Percentiles rank a stretch among this genome's conserved stretches.
Evolutionary conservation across 129 eudicot genomes (phyloP).

Genomic region (Arctium lappa): DNA sequence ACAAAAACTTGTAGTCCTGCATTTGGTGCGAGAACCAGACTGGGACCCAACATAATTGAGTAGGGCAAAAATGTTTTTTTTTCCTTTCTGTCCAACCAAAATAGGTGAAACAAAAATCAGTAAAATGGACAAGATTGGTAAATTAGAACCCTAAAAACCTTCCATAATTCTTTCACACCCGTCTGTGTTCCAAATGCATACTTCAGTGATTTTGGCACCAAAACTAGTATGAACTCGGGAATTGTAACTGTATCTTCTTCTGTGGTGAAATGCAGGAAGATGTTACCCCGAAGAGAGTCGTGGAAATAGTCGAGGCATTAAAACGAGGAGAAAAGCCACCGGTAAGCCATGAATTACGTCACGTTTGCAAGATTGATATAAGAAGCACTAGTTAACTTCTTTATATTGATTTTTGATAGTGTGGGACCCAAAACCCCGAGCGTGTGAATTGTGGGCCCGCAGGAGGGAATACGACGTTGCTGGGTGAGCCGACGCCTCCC

Average conservation of each 20-base stretch:
- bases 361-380: background rate
- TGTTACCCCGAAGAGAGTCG: slow-evolving; percentile 81
- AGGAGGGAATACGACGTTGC: slow-evolving; percentile 85
- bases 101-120: background rate
- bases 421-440: slow-evolving; percentile 81
- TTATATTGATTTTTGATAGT: slow-evolving; percentile 41
- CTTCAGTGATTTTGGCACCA: background rate
- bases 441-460: slow-evolving; percentile 86
- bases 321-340: slow-evolving; percentile 98
- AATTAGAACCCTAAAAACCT: background rate
- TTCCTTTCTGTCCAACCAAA: background rate
- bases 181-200: background rate
- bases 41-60: too few relatives aligned
- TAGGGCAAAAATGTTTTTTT: too few relatives aligned
- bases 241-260: background rate
- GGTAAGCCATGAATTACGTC: slow-evolving; percentile 44
- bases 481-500: slow-evolving; percentile 95
- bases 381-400: slow-evolving; percentile 4
- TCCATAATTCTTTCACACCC: background rate
- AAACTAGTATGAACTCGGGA: background rate
- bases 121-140: background rate
- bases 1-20: too few relatives aligned
- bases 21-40: too few relatives aligned
- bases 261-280: slow-evolving; percentile 63
- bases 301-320: slow-evolving; percentile 89